A percentile compares a stretch with the other conserved stretches of the same genome.
Evolutionary conservation across 352 stramenopile species (phyloP).

Genomic region (Globisporangium takayamanum): DNA sequence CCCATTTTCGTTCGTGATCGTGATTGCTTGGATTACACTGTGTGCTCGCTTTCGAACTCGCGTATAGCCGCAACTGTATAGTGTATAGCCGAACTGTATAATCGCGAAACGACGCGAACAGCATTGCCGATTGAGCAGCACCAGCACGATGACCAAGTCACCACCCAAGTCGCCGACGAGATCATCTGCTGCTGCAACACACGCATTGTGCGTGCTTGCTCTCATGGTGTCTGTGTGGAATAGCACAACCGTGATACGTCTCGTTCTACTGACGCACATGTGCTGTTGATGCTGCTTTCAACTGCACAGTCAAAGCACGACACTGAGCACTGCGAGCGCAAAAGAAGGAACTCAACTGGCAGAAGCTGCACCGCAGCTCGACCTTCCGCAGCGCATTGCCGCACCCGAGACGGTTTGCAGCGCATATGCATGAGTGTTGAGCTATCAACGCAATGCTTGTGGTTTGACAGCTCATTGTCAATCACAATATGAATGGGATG

Average conservation of each 20-base stretch:
- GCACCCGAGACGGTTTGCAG: conserved; percentile 36
- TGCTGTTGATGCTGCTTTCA: neutral
- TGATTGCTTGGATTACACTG: neutral
- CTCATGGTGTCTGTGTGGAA: neutral
- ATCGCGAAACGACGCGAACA: neutral
- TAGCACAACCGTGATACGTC: neutral
- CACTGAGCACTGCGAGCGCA: conserved; percentile 45
- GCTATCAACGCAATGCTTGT: neutral
- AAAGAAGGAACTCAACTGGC: conserved; percentile 71
- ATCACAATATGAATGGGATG: neutral
- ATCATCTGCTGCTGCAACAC: conserved; percentile 17
- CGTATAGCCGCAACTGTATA: no score
- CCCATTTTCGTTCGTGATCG: neutral
- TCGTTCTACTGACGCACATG: neutral
- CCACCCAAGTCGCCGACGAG: conserved; percentile 51
- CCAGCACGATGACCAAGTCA: conserved; percentile 16
- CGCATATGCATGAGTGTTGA: conserved; percentile 8
- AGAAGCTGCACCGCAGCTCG: conserved; percentile 64
- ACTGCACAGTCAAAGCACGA: conserved; percentile 34
- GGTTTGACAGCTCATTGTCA: neutral
- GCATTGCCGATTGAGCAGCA: neutral
- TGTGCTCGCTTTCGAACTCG: neutral
- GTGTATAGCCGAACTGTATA: neutral
- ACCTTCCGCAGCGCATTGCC: conserved; percentile 74
- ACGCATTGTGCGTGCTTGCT: conserved; percentile 18